A percentile compares a stretch with the other conserved stretches of the same genome.
Conservation (phyloP, 257 asterid genomes). For the Nicotiana sylvestris region DNA sequence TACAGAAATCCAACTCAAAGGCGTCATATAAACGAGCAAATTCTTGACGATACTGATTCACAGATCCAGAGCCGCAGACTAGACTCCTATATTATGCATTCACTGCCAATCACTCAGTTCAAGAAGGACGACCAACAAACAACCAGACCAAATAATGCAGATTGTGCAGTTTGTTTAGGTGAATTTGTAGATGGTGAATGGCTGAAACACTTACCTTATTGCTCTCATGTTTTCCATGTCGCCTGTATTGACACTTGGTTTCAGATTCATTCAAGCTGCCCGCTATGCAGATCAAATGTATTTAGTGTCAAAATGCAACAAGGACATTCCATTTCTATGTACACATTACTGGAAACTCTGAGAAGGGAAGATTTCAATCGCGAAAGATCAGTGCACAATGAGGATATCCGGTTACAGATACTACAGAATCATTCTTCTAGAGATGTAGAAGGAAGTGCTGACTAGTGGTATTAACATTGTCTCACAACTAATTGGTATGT, state of each 20-base stretch:
- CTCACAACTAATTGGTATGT: background rate
- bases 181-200: constrained; percentile 67
- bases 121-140: constrained; percentile 25
- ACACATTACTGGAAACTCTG: constrained; percentile 32
- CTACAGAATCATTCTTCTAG: constrained; percentile 12
- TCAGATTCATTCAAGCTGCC: constrained; percentile 75
- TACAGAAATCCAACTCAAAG: constrained; percentile 30
- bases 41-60: constrained; percentile 38
- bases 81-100: constrained; percentile 43
- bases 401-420: constrained; percentile 15
- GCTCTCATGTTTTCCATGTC: constrained; percentile 68
- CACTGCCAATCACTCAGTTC: constrained; percentile 62
- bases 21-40: constrained; percentile 34
- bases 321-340: constrained; percentile 19
- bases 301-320: background rate
- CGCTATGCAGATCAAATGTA: constrained; percentile 50
- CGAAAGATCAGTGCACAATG: constrained; percentile 22
- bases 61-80: constrained; percentile 54
- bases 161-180: constrained; percentile 70
- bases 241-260: constrained; percentile 78
- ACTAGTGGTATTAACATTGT: background rate
- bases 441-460: background rate
- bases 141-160: constrained; percentile 1
- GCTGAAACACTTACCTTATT: constrained; percentile 53
- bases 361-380: constrained; percentile 42